These are phyloP conservation scores for Ophiostoma montium DNA, from an alignment of 2,329 filamentous ascomycete species.

Conservation along the genomic window DNA sequence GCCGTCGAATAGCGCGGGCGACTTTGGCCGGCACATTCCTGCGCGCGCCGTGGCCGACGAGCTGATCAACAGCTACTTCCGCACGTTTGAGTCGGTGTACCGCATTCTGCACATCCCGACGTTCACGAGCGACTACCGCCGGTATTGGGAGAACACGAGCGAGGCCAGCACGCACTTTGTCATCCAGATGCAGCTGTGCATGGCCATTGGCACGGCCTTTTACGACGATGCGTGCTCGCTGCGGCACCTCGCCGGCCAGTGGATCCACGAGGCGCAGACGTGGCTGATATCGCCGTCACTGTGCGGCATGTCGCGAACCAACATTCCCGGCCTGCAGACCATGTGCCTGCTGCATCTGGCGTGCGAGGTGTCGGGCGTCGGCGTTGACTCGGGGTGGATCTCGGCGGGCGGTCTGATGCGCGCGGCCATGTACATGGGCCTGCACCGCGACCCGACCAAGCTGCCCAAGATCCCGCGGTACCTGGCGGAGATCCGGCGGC, in stretches of 20 bases:
- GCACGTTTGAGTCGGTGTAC: constrained; percentile 40
- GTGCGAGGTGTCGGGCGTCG: constrained; percentile 27
- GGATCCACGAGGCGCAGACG: constrained; percentile 37
- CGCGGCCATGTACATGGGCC: constrained; percentile 33
- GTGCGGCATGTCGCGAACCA: constrained; percentile 34
- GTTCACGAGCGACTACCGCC: constrained; percentile 39
- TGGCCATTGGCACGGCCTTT: constrained; percentile 35
- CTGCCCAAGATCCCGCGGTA: constrained; percentile 22
- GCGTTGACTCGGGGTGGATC: constrained; percentile 35
- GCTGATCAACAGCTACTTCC: constrained; percentile 38
- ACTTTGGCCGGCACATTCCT: constrained; percentile 27
- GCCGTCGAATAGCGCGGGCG: constrained; percentile 12
- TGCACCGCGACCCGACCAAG: constrained; percentile 33
- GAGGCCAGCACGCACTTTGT: constrained; percentile 29
- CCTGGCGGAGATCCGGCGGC: constrained; percentile 31
- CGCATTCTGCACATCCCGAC: constrained; percentile 43
- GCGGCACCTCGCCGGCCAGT: constrained; percentile 29
- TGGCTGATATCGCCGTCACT: constrained; percentile 30
- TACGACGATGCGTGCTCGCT: constrained; percentile 32
- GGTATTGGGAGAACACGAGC: constrained; percentile 31
- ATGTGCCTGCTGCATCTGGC: constrained; percentile 37
- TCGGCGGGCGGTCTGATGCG: constrained; percentile 29
- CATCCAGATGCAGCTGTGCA: constrained; percentile 38
- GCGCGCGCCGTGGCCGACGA: constrained; percentile 29
- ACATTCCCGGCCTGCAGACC: constrained; percentile 34